Evolutionary conservation across 805 yeast genomes (phyloP).

Genomic region (Schwanniomyces yamadae): DNA sequence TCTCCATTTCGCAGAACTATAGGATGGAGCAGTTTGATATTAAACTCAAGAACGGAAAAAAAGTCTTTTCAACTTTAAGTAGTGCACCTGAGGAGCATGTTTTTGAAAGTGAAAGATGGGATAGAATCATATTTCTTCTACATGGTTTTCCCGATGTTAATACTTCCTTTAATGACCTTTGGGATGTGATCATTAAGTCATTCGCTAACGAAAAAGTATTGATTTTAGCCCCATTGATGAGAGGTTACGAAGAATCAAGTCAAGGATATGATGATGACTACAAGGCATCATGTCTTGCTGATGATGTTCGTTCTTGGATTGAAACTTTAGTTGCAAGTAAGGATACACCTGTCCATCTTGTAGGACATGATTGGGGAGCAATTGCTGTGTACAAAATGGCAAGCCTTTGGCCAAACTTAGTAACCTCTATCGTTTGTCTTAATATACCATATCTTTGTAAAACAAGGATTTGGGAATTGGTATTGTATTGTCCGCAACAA

Average conservation of each 20-base stretch:
- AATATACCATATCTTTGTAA: conserved; percentile 39
- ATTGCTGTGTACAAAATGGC: conserved; percentile 35
- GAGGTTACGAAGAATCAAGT: conserved; percentile 39
- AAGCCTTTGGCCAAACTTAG: conserved; percentile 30
- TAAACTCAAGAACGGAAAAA: conserved; percentile 14
- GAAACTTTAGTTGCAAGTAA: conserved; percentile 15
- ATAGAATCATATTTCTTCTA: conserved; percentile 24
- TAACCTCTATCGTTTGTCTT: conserved; percentile 33
- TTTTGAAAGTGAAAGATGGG: conserved; percentile 13
- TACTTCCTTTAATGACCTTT: conserved; percentile 23
- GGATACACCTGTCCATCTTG: conserved; percentile 32
- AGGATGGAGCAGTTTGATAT: conserved; percentile 7
- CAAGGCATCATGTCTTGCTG: conserved; percentile 28
- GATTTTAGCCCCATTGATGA: conserved; percentile 31
- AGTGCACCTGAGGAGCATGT: conserved; percentile 16
- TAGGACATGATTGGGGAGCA: conserved; percentile 49
- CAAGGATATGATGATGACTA: conserved; percentile 25
- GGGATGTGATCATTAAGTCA: conserved; percentile 18
- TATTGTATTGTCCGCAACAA: conserved; percentile 34
- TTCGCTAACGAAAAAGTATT: conserved; percentile 19
- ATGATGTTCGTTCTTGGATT: conserved; percentile 36
- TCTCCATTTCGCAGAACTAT: conserved; percentile 11
- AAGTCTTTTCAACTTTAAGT: conserved; percentile 21
- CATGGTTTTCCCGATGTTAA: conserved; percentile 44
- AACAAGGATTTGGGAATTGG: conserved; percentile 24